Conservation (phyloP, 768 basidiomycete species). For the Agaricus blazei region DNA sequence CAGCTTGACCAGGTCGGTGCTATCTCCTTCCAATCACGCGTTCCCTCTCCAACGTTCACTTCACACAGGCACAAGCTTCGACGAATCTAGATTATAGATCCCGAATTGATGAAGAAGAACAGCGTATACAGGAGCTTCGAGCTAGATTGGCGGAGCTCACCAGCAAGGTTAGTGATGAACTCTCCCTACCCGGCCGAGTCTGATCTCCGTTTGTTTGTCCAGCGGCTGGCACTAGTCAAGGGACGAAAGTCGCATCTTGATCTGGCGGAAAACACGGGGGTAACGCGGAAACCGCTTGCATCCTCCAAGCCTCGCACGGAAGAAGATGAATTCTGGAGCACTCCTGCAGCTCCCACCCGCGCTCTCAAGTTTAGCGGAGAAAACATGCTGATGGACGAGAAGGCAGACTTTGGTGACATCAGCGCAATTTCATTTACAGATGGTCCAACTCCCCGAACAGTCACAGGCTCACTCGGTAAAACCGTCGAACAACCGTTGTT, state of each 20-base stretch:
- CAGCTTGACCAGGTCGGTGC: slow-evolving; percentile 5
- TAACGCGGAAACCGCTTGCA: slow-evolving; percentile 13
- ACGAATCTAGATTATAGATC: slow-evolving; percentile 23
- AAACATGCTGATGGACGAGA: slow-evolving; percentile 53
- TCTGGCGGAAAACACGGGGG: not conserved
- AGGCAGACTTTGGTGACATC: slow-evolving; percentile 51
- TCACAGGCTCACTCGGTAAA: slow-evolving; percentile 4
- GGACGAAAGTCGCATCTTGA: slow-evolving; percentile 8
- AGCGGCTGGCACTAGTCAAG: slow-evolving; percentile 1
- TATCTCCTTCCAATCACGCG: not conserved
- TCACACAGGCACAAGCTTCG: not conserved
- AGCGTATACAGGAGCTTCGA: slow-evolving; percentile 32
- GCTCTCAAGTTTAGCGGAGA: slow-evolving; percentile 61
- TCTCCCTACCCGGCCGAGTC: not conserved
- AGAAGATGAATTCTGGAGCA: slow-evolving; percentile 62
- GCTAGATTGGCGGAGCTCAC: slow-evolving; percentile 32
- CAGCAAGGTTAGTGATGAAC: slow-evolving; percentile 28
- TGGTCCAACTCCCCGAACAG: not conserved
- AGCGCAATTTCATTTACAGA: slow-evolving; percentile 41
- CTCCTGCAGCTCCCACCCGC: slow-evolving; percentile 48
- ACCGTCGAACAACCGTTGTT: not conserved
- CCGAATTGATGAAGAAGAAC: slow-evolving; percentile 37
- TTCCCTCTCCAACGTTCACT: not conserved
- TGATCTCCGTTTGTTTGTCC: slow-evolving; percentile 4
- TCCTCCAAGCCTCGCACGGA: slow-evolving; percentile 23